phyloP scores from a whole-genome alignment of 257 asterid species.

The Solanum verrucosum region DNA sequence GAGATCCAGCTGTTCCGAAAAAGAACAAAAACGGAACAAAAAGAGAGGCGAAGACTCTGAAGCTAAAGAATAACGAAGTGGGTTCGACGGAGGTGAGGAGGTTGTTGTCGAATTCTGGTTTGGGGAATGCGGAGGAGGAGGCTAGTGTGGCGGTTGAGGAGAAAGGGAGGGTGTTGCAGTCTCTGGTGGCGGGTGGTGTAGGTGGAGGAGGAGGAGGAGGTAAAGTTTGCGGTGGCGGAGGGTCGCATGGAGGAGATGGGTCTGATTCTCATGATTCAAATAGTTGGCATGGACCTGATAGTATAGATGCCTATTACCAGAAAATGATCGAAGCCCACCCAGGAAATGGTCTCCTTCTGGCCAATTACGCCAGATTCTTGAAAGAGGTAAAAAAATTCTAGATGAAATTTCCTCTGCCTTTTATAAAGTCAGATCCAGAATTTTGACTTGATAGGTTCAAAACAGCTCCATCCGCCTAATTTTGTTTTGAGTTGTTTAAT shows the following conservation, averaged over 20 bases:
- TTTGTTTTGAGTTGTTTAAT: neutral
- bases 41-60: neutral
- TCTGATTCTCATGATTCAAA: constrained; percentile 37
- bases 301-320: constrained; percentile 54
- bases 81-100: neutral
- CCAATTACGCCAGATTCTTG: constrained; percentile 78
- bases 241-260: constrained; percentile 33
- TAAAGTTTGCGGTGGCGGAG: constrained; percentile 25
- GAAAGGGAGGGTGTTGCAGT: constrained; percentile 24
- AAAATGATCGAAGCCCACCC: constrained; percentile 73
- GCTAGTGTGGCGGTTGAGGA: constrained; percentile 4
- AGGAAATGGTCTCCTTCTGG: constrained; percentile 48
- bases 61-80: neutral
- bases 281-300: constrained; percentile 45
- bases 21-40: neutral
- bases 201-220: constrained; percentile 8
- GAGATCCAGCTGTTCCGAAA: neutral
- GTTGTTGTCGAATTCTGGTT: constrained; percentile 10
- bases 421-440: neutral
- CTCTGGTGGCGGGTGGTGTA: constrained; percentile 11
- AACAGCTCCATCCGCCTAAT: neutral
- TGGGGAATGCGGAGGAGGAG: constrained; percentile 18
- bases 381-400: constrained; percentile 44
- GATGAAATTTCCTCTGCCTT: neutral
- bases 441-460: neutral